Conservation (phyloP, 768 basidiomycete genomes). For the Grammothele lineata region DNA sequence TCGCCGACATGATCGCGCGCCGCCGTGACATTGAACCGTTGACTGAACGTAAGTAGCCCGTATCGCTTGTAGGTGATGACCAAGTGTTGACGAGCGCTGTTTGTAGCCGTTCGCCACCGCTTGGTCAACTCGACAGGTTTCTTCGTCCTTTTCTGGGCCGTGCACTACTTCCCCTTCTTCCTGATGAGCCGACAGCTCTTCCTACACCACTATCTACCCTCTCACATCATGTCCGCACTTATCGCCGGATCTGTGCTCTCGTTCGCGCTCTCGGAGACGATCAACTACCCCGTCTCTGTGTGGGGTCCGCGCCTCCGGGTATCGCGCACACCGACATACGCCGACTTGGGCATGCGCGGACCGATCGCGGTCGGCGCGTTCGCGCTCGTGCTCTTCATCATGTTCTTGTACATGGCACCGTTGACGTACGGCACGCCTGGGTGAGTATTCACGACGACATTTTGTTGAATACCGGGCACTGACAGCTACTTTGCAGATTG, state of each 20-base stretch:
- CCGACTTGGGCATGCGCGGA: conserved; percentile 77
- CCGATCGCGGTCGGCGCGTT: conserved; percentile 59
- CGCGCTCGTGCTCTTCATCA: conserved; percentile 52
- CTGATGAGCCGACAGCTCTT: conserved; percentile 96
- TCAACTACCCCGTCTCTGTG: conserved; percentile 87
- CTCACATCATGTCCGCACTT: conserved; percentile 88
- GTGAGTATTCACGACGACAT: conserved; percentile 43
- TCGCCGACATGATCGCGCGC: conserved; percentile 86
- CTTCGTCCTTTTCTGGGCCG: conserved; percentile 92
- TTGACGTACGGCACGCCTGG: conserved; percentile 96
- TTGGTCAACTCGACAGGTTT: conserved; percentile 95
- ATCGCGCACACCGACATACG: conserved; percentile 37
- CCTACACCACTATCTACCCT: conserved; percentile 96
- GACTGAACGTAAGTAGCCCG: conserved; percentile 66
- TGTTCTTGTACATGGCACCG: conserved; percentile 78
- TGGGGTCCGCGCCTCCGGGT: conserved; percentile 45
- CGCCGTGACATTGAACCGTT: conserved; percentile 83
- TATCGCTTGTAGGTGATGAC: neutral
- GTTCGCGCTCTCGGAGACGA: conserved; percentile 84
- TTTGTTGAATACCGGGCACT: neutral
- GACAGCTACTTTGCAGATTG: conserved; percentile 47
- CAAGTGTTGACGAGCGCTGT: neutral
- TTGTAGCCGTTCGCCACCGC: conserved; percentile 82
- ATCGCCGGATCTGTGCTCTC: conserved; percentile 90
- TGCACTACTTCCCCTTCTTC: conserved; percentile 97